Evolutionary conservation across 2,329 filamentous ascomycete genomes (phyloP).

Genomic region (Falciphora oryzae): DNA sequence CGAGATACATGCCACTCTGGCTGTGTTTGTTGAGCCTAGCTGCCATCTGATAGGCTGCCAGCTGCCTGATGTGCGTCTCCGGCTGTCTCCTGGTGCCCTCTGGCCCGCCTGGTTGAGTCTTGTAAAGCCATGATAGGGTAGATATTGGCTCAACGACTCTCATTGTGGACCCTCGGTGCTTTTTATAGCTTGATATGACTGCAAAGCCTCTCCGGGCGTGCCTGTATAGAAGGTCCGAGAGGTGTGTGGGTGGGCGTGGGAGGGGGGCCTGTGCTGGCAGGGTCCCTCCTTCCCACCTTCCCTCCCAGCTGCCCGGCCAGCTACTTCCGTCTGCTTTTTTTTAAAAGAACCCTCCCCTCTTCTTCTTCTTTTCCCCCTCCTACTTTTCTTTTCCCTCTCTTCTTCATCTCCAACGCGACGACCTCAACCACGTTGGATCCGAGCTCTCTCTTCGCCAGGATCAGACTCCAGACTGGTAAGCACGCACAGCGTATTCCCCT

Average conservation of each 20-base stretch:
- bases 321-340: neutral
- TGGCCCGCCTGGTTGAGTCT: neutral
- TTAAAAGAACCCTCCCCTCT: neutral
- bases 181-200: neutral
- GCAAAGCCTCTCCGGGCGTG: neutral
- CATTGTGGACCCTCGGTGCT: neutral
- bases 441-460: no score
- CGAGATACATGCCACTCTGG: neutral
- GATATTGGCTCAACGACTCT: neutral
- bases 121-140: neutral
- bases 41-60: neutral
- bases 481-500: neutral
- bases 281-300: no score
- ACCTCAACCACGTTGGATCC: no score
- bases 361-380: neutral
- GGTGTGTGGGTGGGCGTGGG: no score
- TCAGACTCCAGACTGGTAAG: neutral
- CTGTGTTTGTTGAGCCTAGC: neutral
- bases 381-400: neutral
- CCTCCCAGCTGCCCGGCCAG: no score
- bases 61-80: neutral
- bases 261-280: no score
- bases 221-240: no score
- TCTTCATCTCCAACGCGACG: no score
- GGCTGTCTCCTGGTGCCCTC: neutral